A percentile compares a stretch with the other conserved stretches of the same genome.
phyloP scores from a whole-genome alignment of 2,329 filamentous ascomycete genomes.

The Hyphodiscus sp. region DNA sequence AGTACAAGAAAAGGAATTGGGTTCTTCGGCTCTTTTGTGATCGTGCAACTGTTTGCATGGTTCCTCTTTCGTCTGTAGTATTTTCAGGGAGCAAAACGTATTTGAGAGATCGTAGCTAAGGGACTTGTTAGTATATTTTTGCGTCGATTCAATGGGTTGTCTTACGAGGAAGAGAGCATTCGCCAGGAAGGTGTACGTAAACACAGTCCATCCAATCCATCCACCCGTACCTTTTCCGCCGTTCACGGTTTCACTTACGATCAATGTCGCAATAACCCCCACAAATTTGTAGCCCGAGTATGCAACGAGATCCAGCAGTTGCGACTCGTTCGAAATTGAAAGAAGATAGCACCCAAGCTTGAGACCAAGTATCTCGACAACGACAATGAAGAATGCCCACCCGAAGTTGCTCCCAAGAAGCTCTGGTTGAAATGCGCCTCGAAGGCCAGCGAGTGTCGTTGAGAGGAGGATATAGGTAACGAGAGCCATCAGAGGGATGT shows the following conservation, averaged over 20 bases:
- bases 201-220: slow-evolving; percentile 83
- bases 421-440: slow-evolving; percentile 90
- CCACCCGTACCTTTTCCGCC: slow-evolving; percentile 76
- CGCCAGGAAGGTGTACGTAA: slow-evolving; percentile 85
- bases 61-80: slow-evolving; percentile 52
- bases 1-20: slow-evolving; percentile 90
- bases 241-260: slow-evolving; percentile 70
- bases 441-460: slow-evolving; percentile 80
- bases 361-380: slow-evolving; percentile 82
- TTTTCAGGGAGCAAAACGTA: slow-evolving; percentile 92
- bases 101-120: slow-evolving; percentile 82
- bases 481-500: slow-evolving; percentile 96
- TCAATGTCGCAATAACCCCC: slow-evolving; percentile 84
- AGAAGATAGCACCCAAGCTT: slow-evolving; percentile 92
- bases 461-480: slow-evolving; percentile 96
- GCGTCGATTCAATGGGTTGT: slow-evolving; percentile 11
- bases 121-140: neutral
- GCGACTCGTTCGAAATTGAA: slow-evolving; percentile 88
- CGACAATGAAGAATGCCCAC: slow-evolving; percentile 73
- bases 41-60: slow-evolving; percentile 67
- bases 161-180: slow-evolving; percentile 92
- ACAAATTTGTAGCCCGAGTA: slow-evolving; percentile 99
- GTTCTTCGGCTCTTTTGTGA: slow-evolving; percentile 82
- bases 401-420: slow-evolving; percentile 68
- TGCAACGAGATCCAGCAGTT: slow-evolving; percentile 87